A percentile compares a stretch with the other conserved stretches of the same genome.
Evolutionary conservation across 805 yeast species (phyloP).

Genomic region (Suhomyces canberraensis): DNA sequence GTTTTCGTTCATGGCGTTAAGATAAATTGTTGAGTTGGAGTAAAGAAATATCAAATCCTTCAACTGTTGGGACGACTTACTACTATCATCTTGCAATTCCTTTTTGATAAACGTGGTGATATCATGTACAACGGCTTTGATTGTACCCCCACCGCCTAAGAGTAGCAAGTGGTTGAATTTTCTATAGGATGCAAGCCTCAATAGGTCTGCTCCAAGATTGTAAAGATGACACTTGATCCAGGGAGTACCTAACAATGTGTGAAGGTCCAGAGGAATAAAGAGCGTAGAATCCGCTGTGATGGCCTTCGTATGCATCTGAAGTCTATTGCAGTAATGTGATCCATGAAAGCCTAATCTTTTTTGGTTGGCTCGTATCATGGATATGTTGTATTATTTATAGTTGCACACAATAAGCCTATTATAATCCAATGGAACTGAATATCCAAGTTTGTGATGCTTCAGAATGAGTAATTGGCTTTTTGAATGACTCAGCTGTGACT

Average conservation of each 20-base stretch:
- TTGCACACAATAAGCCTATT: no score
- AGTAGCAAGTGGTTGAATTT: slow-evolving; percentile 25
- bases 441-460: no score
- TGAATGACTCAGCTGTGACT: no score
- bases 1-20: slow-evolving; percentile 1
- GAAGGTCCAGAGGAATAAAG: slow-evolving; percentile 8
- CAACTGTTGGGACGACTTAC: slow-evolving; percentile 16
- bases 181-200: slow-evolving; percentile 31
- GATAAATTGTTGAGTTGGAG: slow-evolving; percentile 8
- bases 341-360: slow-evolving; percentile 2
- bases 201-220: slow-evolving; percentile 31
- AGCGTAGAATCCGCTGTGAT: neutral
- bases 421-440: no score
- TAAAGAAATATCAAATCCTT: slow-evolving; percentile 17
- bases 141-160: slow-evolving; percentile 29
- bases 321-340: neutral
- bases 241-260: slow-evolving; percentile 14
- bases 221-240: slow-evolving; percentile 35
- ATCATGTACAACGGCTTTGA: slow-evolving; percentile 33
- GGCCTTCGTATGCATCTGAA: slow-evolving; percentile 2
- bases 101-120: slow-evolving; percentile 29
- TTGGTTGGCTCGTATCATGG: slow-evolving; percentile 5
- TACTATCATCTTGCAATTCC: slow-evolving; percentile 20
- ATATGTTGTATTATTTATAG: neutral
- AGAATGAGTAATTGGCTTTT: no score